Evolutionary conservation across 2,329 filamentous ascomycete species (phyloP), one percentile per base, ranked within the genome.

Genomic region (Westerdykella ornata): DNA sequence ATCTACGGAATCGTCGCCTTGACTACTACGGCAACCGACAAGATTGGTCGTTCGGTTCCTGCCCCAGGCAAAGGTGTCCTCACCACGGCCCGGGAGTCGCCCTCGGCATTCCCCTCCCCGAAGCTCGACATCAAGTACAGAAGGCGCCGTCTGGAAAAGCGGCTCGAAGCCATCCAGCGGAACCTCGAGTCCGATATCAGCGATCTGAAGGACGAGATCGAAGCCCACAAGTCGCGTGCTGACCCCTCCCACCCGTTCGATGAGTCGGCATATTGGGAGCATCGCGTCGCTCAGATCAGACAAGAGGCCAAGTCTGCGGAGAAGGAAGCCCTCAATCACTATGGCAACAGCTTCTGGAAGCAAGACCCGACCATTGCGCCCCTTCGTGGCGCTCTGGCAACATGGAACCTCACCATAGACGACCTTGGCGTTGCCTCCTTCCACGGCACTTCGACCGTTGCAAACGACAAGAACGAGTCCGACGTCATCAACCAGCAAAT

Each of bases 341-440:
- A 95, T 56, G 92, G 94, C 64, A 98, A 98, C 77, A 88, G 85
- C 71, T 98, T 98, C 80, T 98, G 94, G 92, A 96, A 92, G 77
- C 83, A 87, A 60, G 90, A 98, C 35, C 14, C 44, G 9, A 31
- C 39, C n/a, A 56, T 68, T 16, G 57, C 66, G 6, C 65, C 66
- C 1, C 38, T 70, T n/a, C 52, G 60, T 3, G 63, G 51, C 11
- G 57, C 65, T 1, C 53, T 70, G 0, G 60, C 65, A 2, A 51
- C 53, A 2, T 70, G 64, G 63, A 57, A 58, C 16, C 46, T 70
- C 1, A 60, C 59, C 0, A 50, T 67, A 18, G 62, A 70, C 44
- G 68, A 71, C 38, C 45, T 71, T 15, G 43, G 46, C 9, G 57
- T 70, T 5, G 64, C 57, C 2, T 67, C 59, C 0, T 48, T 70